Base-by-base conservation (phyloP, 2,329 filamentous ascomycete genomes). In the Epichloe glyceriae region DNA sequence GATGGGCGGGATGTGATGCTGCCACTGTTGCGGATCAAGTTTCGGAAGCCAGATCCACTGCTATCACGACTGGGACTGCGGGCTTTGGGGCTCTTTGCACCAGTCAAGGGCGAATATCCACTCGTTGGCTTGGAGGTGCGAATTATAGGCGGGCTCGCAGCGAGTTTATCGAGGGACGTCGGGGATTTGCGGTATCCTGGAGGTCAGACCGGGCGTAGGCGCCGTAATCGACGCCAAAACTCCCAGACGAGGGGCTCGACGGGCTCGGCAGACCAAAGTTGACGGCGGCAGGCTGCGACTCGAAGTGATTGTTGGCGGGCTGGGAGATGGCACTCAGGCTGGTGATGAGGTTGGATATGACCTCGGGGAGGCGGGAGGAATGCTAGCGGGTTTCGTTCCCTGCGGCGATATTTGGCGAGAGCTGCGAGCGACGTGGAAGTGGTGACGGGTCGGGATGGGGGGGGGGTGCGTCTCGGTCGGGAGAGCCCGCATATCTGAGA, bases 61-160 rank as follows among this genome's bases (percentile, higher is more conserved):
- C 70, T 65, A 33, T 78, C 76, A 53, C 72, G 72, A 49, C 68
- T 67, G 19, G 74, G 71, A 30, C 71, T 79, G 54, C 73, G 79
- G 1, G 56, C 58, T 35, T 54, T 56, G 19, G 73, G 72, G 15
- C 68, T 78, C 58, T 75, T 81, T 52, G 75, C 75, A 0, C 82
- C 78, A n/a, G 84, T 88, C 48, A 86, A 68, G 17, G 82, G 70
- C 10, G 86, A 89, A 59, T 82, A 80, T 50, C 86, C 86, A 47
- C 85, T 88, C 0, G 86, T 86, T 7, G 83, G 85, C 64, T 90
- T 90, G 34, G 88, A 80, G 34, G 90, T 95, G 56, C 85, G 83
- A 58, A 94, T 78, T 50, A 91, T 78, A 17, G 89, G 88, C 12
- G 88, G 70, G 46, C 72, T 70, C 20, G 80, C 80, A 33, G 80